Evolutionary conservation across 2,329 filamentous ascomycete genomes (phyloP).

Genomic region (Alternaria incomplexa): DNA sequence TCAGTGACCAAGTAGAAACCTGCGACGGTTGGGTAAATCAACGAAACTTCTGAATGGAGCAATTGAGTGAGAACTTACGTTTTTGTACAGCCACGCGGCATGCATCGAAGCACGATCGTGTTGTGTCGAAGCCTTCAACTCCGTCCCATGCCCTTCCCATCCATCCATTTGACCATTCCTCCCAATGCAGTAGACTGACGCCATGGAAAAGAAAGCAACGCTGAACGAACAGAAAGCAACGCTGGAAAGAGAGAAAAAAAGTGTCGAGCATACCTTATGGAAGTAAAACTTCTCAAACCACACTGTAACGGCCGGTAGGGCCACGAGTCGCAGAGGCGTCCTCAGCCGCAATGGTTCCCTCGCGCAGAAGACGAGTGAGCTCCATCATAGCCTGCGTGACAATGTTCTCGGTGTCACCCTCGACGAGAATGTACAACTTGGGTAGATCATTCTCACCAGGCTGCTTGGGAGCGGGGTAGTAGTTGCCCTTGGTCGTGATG

Average conservation of each 20-base stretch:
- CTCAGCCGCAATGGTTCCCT: constrained; percentile 87
- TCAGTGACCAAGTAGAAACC: neutral
- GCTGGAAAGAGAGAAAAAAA: constrained; percentile 51
- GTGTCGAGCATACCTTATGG: neutral
- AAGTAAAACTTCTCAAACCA: constrained; percentile 48
- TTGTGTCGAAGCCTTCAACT: constrained; percentile 1
- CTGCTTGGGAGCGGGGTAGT: constrained; percentile 82
- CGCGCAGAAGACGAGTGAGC: constrained; percentile 83
- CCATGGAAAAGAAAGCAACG: constrained; percentile 6
- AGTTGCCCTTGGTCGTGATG: constrained; percentile 96
- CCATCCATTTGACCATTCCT: neutral
- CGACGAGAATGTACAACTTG: constrained; percentile 98
- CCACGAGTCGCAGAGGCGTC: constrained; percentile 79
- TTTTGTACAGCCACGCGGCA: neutral
- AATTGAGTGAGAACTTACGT: constrained; percentile 6
- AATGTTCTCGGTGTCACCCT: constrained; percentile 92
- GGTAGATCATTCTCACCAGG: constrained; percentile 74
- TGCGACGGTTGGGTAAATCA: constrained; percentile 16
- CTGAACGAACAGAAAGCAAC: constrained; percentile 53
- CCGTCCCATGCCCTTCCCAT: neutral
- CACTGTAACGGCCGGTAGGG: constrained; percentile 83
- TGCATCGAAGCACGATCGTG: neutral
- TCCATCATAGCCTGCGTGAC: constrained; percentile 91
- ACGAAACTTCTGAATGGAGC: neutral
- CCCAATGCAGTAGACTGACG: constrained; percentile 8